phyloP scores from a whole-genome alignment of 2,329 filamentous ascomycete genomes.

The Amauroascus niger region DNA sequence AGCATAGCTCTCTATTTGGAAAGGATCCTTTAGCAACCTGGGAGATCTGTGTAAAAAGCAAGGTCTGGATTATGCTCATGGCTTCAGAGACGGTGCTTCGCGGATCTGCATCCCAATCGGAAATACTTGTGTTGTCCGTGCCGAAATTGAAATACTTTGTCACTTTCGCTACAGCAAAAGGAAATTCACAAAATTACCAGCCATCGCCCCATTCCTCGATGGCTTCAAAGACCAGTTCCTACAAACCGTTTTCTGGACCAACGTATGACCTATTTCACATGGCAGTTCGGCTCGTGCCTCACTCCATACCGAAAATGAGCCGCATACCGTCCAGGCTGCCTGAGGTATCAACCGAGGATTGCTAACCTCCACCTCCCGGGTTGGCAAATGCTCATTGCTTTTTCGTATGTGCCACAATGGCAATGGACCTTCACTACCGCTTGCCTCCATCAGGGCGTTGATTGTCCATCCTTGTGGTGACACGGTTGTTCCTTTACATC shows the following conservation, averaged over 20 bases:
- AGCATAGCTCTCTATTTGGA: not conserved
- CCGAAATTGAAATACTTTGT: not conserved
- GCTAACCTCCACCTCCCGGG: not conserved
- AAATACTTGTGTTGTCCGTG: not conserved
- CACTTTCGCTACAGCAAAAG: not conserved
- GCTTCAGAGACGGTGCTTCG: not conserved
- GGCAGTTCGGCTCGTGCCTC: not conserved
- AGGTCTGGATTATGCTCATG: not conserved
- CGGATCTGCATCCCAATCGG: not conserved
- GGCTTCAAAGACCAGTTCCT: not conserved
- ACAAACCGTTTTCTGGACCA: not conserved
- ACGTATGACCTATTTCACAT: conserved; percentile 5
- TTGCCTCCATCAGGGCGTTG: not conserved
- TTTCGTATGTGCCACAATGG: not conserved
- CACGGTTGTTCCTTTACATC: not conserved
- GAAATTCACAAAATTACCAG: not conserved
- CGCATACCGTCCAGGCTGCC: not conserved
- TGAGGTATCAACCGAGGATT: not conserved
- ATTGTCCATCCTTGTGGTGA: not conserved
- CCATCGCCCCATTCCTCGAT: too few species aligned
- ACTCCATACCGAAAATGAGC: conserved; percentile 3
- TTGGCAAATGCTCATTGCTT: not conserved
- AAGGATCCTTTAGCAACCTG: not conserved
- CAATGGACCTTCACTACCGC: not conserved
- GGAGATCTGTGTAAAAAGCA: not conserved